These are phyloP conservation scores for Cyclocybe aegerita DNA, from an alignment of 768 basidiomycete species.

Conservation along the genomic window DNA sequence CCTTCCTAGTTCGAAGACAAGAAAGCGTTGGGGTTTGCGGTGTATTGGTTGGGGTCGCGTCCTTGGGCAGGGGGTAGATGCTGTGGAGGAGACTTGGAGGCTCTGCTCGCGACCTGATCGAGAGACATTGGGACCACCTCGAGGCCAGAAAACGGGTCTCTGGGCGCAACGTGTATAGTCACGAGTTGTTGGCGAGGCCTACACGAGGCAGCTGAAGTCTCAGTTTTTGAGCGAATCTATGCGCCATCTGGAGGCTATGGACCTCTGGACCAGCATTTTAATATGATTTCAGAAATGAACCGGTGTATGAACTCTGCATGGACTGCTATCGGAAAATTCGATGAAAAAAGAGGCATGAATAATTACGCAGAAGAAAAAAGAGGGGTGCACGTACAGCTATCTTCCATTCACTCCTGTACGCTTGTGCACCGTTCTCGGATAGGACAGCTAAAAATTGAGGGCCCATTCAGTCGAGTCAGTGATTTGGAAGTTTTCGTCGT, in stretches of 20 bases:
- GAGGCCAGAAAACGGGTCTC: conserved; percentile 21
- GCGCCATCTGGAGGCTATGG: conserved; percentile 2
- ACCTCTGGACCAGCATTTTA: conserved; percentile 1
- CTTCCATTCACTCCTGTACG: too few relatives aligned
- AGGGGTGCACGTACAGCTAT: background rate
- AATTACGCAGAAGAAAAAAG: background rate
- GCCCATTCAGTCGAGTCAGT: conserved; percentile 6
- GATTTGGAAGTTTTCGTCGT: background rate
- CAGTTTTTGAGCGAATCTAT: conserved; percentile 10
- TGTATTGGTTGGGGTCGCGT: conserved; percentile 6
- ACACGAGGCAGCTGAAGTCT: conserved; percentile 22
- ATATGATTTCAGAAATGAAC: background rate
- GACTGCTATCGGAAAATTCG: background rate
- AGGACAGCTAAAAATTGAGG: background rate
- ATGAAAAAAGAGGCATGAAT: background rate
- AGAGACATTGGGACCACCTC: conserved; percentile 20
- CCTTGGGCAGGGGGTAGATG: conserved; percentile 11
- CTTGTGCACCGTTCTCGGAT: background rate
- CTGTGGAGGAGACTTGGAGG: conserved; percentile 18
- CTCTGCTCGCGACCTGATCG: conserved; percentile 16
- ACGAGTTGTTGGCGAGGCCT: conserved; percentile 16
- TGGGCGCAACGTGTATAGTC: conserved; percentile 22
- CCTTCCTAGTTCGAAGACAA: background rate
- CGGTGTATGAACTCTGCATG: background rate
- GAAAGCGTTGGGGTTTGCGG: conserved; percentile 9